Percentiles rank a stretch among this genome's conserved stretches.
Conservation (phyloP, 2,329 filamentous ascomycete species). For the Leptoxyphium fumago region DNA sequence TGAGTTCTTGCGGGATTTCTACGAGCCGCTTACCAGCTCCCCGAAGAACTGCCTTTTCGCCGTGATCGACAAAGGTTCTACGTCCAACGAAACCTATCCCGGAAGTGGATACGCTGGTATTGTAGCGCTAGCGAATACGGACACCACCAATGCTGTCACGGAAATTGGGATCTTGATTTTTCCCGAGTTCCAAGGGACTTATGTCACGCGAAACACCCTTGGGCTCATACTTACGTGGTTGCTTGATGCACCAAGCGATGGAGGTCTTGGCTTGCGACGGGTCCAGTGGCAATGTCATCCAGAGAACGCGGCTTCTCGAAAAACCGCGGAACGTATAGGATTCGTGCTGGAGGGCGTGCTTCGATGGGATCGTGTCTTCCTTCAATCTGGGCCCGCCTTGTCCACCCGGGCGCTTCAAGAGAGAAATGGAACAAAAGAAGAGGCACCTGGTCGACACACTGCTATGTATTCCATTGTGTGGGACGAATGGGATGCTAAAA, state of each 20-base stretch:
- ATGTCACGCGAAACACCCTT: background rate
- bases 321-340: background rate
- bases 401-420: background rate
- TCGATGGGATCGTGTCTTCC: background rate
- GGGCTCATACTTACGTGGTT: background rate
- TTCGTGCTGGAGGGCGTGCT: background rate
- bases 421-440: background rate
- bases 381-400: background rate
- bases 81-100: too few relatives aligned
- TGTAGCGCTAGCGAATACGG: background rate
- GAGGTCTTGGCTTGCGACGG: background rate
- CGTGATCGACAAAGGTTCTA: background rate
- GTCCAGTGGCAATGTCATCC: background rate
- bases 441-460: background rate
- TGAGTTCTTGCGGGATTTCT: background rate
- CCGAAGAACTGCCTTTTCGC: background rate
- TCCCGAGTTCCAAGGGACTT: background rate
- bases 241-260: background rate
- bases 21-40: background rate
- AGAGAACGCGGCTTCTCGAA: background rate
- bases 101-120: background rate
- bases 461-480: background rate
- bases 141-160: background rate
- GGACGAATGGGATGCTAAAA: background rate
- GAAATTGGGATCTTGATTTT: background rate